Base-by-base conservation (phyloP, 495 filamentous ascomycete genomes). In the Talaromyces ruber region DNA sequence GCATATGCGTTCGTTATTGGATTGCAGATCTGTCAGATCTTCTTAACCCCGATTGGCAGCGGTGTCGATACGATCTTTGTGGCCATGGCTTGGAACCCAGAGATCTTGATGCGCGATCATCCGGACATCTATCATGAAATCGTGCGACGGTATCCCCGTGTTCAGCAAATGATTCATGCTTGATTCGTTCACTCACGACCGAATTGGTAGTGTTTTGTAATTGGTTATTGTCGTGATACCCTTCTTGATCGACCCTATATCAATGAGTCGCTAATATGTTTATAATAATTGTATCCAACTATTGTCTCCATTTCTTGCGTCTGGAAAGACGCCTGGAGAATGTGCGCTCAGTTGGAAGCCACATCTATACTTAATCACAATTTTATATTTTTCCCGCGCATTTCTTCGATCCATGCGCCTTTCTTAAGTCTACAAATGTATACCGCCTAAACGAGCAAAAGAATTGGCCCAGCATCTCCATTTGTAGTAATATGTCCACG, bases 1-100 rank as follows among this genome's bases (percentile, higher is more conserved):
- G 90, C 90, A 0, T 93, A 93, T 68, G 72, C 89, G 0, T 95
- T 95, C 75, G 72, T 95, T 51, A 88, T 93, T 67, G 91, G 92
- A 2, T 67, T 95, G 64, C 92, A 98, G 74, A 87, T 97, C 64
- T 88, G 86, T 67, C 89, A 94, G 75, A 84, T 93, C 61, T 93
- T 96, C 74, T 87, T 93, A 62, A 90, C 88, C 12, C 93, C 90
- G 3, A 78, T 92, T 34, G 73, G 77, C 0, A 81, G 78, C 64
- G 80, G 80, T 4, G 77, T 82, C 16, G 85, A 88, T 64, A 96
- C 93, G 4, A 89, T 97, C 63, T 97, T 97, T 67, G 89, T 93
- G 9, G 90, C 90, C 6, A 84, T 86, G 70, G 93, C 90, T 0
- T 96, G 91, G 88, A 90, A 96, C 67, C 92, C 93, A 1, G 85